Percentiles rank a stretch among this genome's conserved stretches.
Evolutionary conservation across 2,329 filamentous ascomycete genomes (phyloP).

Genomic region (Rutstroemia sp.): DNA sequence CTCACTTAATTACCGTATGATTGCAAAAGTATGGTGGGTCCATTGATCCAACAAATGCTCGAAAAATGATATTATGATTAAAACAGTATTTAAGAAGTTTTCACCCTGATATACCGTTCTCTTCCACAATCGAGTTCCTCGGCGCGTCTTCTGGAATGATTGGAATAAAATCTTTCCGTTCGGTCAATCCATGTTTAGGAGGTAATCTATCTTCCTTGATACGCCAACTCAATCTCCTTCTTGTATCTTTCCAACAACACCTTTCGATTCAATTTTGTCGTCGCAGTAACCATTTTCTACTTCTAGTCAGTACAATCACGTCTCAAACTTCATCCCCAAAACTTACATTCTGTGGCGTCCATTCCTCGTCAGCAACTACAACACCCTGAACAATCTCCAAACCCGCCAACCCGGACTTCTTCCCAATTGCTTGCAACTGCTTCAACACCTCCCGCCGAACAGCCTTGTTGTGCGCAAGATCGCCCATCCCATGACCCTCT

Average conservation of each 20-base stretch:
- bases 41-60: no score
- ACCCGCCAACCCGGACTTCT: not conserved
- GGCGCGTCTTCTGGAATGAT: no score
- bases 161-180: no score
- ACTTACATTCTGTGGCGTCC: constrained; percentile 27
- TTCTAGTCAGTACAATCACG: not conserved
- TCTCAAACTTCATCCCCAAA: not conserved
- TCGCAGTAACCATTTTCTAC: constrained; percentile 5
- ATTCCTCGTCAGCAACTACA: constrained; percentile 29
- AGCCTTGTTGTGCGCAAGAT: not conserved
- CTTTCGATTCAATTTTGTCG: constrained; percentile 4
- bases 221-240: not conserved
- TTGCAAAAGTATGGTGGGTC: no score
- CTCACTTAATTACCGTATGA: no score
- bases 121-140: no score
- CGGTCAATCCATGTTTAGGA: no score
- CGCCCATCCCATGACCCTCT: not conserved
- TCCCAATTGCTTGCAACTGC: constrained; percentile 2
- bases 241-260: constrained; percentile 5
- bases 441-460: constrained; percentile 1
- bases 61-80: no score
- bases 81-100: no score
- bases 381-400: constrained; percentile 6
- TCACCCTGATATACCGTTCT: no score
- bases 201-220: not conserved